A percentile compares a stretch with the other conserved stretches of the same genome.
Conservation (phyloP, 2,329 filamentous ascomycete genomes). For the Harringtonia lauricola region DNA sequence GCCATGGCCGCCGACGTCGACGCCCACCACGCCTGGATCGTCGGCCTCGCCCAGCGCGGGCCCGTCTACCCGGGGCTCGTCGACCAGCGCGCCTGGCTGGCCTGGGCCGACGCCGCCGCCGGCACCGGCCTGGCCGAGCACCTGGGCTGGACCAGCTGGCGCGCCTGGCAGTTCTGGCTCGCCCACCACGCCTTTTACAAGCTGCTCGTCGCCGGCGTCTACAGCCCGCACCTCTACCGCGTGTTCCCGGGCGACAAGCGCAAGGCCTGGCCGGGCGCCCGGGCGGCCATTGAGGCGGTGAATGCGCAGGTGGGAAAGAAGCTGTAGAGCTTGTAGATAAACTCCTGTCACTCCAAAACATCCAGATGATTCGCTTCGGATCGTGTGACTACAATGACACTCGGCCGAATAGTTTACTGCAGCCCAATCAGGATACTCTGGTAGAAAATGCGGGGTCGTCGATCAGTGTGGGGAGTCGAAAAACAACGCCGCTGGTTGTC, state of each 20-base stretch:
- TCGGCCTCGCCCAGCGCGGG: constrained; percentile 10
- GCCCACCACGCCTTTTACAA: constrained; percentile 24
- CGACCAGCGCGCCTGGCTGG: constrained; percentile 22
- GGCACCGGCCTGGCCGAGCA: constrained; percentile 27
- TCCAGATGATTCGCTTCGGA: too few relatives aligned
- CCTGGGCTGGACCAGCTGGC: constrained; percentile 25
- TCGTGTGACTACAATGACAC: too few relatives aligned
- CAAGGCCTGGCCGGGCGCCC: constrained; percentile 27
- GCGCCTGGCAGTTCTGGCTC: constrained; percentile 30
- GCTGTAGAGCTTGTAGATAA: too few relatives aligned
- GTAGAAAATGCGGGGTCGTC: too few relatives aligned
- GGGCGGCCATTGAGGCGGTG: constrained; percentile 20
- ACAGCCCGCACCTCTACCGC: constrained; percentile 28
- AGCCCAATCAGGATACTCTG: too few relatives aligned
- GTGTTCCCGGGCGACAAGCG: constrained; percentile 29
- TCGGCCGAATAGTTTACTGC: too few relatives aligned
- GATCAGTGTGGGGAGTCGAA: too few relatives aligned
- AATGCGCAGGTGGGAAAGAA: too few relatives aligned
- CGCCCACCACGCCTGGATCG: constrained; percentile 21
- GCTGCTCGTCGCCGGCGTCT: constrained; percentile 25
- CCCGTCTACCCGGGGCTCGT: constrained; percentile 13
- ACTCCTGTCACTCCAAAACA: too few relatives aligned
- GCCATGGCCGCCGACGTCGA: constrained; percentile 26
- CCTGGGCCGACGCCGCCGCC: constrained; percentile 28
- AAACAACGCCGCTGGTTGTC: too few relatives aligned